Evolutionary conservation across 805 yeast species (phyloP).

Genomic region (Torulaspora indica): DNA sequence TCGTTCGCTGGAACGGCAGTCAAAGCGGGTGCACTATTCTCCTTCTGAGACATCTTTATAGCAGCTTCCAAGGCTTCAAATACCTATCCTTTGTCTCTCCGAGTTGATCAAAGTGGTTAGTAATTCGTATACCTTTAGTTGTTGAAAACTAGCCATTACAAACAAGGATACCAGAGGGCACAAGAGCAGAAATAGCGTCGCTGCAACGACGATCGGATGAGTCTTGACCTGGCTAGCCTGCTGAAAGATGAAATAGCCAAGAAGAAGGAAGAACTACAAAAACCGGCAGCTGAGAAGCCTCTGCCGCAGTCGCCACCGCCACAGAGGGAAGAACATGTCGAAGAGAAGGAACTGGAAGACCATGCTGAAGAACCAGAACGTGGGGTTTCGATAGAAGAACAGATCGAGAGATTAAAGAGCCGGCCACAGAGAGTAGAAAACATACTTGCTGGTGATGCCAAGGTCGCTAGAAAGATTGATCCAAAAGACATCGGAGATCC

Average conservation of each 20-base stretch:
- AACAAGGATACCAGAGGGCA: background rate
- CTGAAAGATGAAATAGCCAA: conserved; percentile 46
- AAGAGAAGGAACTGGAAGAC: background rate
- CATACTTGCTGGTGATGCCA: conserved; percentile 12
- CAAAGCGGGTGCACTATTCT: conserved; percentile 2
- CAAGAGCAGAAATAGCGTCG: background rate
- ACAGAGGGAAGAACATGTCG: background rate
- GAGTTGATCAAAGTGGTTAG: background rate
- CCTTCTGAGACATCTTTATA: conserved; percentile 8
- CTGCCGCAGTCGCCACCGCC: conserved; percentile 1
- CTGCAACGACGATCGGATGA: conserved; percentile 37
- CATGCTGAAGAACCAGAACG: background rate
- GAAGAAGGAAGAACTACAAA: conserved; percentile 33
- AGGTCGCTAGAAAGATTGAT: conserved; percentile 25
- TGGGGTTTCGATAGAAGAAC: background rate
- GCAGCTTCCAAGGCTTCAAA: background rate
- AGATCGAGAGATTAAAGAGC: conserved; percentile 10
- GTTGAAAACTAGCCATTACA: background rate
- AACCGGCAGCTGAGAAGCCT: background rate
- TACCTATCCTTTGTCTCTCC: background rate
- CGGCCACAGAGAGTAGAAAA: conserved; percentile 14
- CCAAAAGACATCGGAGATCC: conserved; percentile 42
- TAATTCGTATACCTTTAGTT: background rate
- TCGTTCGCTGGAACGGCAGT: conserved; percentile 12
- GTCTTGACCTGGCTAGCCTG: conserved; percentile 45